These are phyloP conservation scores for Cymbidium sinense DNA, from an alignment of 106 monocot genomes.

Conservation along the genomic window DNA sequence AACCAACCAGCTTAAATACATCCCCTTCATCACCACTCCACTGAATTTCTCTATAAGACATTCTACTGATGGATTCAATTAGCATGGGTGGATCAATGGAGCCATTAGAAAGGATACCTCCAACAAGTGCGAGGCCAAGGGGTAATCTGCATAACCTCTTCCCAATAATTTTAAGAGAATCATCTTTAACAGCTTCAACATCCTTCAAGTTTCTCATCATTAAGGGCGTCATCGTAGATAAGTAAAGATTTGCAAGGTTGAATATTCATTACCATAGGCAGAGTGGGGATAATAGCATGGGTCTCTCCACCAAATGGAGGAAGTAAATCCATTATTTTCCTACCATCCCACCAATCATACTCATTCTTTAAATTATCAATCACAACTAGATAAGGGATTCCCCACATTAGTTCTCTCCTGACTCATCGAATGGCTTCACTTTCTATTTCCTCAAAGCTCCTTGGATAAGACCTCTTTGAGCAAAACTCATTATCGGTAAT, in stretches of 20 bases:
- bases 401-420: too few relatives aligned
- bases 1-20: too few relatives aligned
- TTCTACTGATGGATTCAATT: constrained; percentile 32
- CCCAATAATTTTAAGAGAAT: constrained; percentile 32
- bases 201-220: constrained; percentile 35
- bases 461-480: too few relatives aligned
- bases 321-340: too few relatives aligned
- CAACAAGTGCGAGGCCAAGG: constrained; percentile 40
- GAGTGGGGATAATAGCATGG: too few relatives aligned
- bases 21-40: too few relatives aligned
- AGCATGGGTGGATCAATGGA: constrained; percentile 35
- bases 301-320: too few relatives aligned
- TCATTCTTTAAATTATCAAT: constrained; percentile 73
- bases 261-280: constrained; percentile 32
- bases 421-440: too few relatives aligned
- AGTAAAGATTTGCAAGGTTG: constrained; percentile 20
- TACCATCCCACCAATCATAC: constrained; percentile 83
- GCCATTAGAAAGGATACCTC: constrained; percentile 37
- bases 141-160: too few relatives aligned
- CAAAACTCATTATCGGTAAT: too few relatives aligned
- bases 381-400: constrained; percentile 65
- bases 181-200: constrained; percentile 18
- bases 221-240: constrained; percentile 31
- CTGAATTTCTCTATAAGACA: too few relatives aligned
- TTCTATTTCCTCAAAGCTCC: too few relatives aligned